These are phyloP conservation scores for Candida corydali DNA, from an alignment of 805 yeast species.

Conservation along the genomic window DNA sequence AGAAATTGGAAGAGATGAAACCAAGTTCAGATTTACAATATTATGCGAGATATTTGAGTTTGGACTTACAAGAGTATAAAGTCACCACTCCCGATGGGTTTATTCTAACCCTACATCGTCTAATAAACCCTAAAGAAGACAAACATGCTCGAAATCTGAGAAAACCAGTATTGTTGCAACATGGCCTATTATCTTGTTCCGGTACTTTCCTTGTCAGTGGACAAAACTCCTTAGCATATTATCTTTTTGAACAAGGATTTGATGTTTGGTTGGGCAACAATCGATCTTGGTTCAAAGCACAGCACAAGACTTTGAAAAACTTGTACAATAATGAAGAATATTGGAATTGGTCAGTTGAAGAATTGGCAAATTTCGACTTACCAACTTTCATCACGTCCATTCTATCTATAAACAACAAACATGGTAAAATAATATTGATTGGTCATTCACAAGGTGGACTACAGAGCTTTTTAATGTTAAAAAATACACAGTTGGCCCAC, in stretches of 20 bases:
- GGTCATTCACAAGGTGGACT: conserved; percentile 96
- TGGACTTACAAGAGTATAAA: conserved; percentile 54
- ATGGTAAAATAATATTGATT: conserved; percentile 51
- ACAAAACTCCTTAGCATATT: conserved; percentile 64
- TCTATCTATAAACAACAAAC: conserved; percentile 35
- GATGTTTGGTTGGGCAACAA: conserved; percentile 94
- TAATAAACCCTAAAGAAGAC: conserved; percentile 46
- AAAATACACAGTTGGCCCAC: conserved; percentile 29
- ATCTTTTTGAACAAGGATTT: conserved; percentile 51
- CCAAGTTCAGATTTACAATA: conserved; percentile 50
- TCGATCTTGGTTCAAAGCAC: conserved; percentile 78
- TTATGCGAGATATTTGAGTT: conserved; percentile 60
- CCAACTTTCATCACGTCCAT: conserved; percentile 69
- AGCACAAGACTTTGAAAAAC: conserved; percentile 41
- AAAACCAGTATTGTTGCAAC: conserved; percentile 72
- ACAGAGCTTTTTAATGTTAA: conserved; percentile 69
- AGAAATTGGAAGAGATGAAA: conserved; percentile 29
- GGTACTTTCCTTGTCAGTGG: conserved; percentile 88
- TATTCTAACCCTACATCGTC: conserved; percentile 58
- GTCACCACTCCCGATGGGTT: conserved; percentile 80
- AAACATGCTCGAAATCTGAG: conserved; percentile 25
- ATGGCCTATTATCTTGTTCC: conserved; percentile 83
- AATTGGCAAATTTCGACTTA: conserved; percentile 75
- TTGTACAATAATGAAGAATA: conserved; percentile 44
- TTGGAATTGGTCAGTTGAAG: conserved; percentile 95